A percentile compares a stretch with the other conserved stretches of the same genome.
These are phyloP conservation scores for Epichloe gansuensis DNA, from an alignment of 2,329 filamentous ascomycete genomes.

Conservation along the genomic window DNA sequence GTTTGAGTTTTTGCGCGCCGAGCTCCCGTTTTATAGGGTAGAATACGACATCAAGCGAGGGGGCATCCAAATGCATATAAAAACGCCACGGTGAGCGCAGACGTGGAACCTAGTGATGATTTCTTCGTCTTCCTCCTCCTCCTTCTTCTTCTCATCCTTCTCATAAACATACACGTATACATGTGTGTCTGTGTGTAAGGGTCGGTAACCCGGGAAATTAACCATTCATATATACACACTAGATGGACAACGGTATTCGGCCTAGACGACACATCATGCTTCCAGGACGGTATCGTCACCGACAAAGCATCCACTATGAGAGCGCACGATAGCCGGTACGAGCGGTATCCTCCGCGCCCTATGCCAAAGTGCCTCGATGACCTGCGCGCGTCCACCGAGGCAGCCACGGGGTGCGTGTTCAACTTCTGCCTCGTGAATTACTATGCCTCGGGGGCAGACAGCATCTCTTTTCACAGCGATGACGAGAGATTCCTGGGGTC, in stretches of 20 bases:
- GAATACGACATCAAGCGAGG: conserved; percentile 59
- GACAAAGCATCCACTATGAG: conserved; percentile 28
- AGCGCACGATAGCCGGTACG: conserved; percentile 40
- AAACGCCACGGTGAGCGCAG: conserved; percentile 30
- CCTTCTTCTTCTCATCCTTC: neutral
- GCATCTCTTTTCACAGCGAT: conserved; percentile 68
- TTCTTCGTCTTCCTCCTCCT: neutral
- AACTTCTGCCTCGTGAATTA: conserved; percentile 79
- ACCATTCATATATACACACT: neutral
- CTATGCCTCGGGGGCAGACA: conserved; percentile 64
- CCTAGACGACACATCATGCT: conserved; percentile 48
- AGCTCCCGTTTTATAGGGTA: conserved; percentile 65
- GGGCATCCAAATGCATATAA: conserved; percentile 47
- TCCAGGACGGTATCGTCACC: conserved; percentile 31
- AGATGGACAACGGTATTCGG: conserved; percentile 44
- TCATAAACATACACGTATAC: neutral
- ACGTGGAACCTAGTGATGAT: too few relatives aligned
- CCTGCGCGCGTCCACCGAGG: conserved; percentile 50
- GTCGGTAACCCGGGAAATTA: too few relatives aligned
- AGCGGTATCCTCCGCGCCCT: conserved; percentile 48
- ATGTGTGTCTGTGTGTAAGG: neutral
- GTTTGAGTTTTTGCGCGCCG: conserved; percentile 58
- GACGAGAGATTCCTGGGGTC: conserved; percentile 64
- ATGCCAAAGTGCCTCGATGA: conserved; percentile 57
- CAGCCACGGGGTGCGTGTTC: conserved; percentile 51